Evolutionary conservation across 306 rosid species (phyloP).

Genomic region (Pterocarpus santalinus): DNA sequence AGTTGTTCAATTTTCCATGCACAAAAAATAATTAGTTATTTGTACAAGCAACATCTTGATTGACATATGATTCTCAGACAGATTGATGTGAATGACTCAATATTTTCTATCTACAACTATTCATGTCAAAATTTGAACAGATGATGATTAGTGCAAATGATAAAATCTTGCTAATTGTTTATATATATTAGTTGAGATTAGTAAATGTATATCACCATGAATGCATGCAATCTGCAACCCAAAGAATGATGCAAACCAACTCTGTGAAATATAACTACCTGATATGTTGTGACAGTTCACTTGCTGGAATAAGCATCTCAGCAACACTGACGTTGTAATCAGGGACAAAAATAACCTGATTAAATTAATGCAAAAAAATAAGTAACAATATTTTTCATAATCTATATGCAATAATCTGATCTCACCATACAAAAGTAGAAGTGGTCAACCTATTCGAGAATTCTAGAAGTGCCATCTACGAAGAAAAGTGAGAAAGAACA

Average conservation of each 20-base stretch:
- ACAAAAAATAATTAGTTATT: neutral
- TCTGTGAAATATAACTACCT: conserved; percentile 60
- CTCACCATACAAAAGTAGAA: conserved; percentile 4
- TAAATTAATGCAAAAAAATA: conserved; percentile 26
- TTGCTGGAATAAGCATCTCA: conserved; percentile 93
- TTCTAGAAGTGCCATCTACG: neutral
- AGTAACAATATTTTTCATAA: conserved; percentile 25
- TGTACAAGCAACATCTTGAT: neutral
- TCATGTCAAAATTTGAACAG: conserved; percentile 10
- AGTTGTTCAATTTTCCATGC: conserved; percentile 26
- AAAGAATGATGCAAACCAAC: conserved; percentile 32
- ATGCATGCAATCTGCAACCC: conserved; percentile 10
- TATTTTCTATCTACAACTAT: conserved; percentile 7
- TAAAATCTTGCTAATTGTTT: conserved; percentile 1
- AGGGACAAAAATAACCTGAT: conserved; percentile 92
- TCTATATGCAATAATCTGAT: conserved; percentile 35
- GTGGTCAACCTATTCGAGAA: conserved; percentile 34
- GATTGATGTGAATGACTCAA: neutral
- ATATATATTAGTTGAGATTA: conserved; percentile 7
- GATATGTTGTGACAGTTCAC: conserved; percentile 98
- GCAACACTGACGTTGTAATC: conserved; percentile 98
- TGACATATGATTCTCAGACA: conserved; percentile 14
- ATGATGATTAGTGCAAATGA: conserved; percentile 7
- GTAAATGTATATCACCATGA: conserved; percentile 22
- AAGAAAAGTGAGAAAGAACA: conserved; percentile 33